phyloP scores from a whole-genome alignment of 2,329 filamentous ascomycete species.

The Septoria linicola region DNA sequence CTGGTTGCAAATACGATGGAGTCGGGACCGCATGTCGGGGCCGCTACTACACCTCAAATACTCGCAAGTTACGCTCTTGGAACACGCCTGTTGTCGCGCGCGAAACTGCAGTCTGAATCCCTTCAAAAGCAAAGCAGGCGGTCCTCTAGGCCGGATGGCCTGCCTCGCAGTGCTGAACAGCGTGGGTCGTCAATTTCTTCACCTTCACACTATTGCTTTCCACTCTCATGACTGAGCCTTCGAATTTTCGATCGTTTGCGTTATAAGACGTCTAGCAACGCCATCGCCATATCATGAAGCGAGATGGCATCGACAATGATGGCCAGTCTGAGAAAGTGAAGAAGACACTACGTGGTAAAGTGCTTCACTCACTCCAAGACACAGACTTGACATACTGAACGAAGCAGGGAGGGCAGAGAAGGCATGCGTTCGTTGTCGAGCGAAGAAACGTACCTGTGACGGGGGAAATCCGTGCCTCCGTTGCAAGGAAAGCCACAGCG shows the following conservation, averaged over 20 bases:
- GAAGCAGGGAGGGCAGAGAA: constrained; percentile 21
- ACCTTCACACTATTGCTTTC: too few species aligned
- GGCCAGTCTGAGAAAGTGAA: constrained; percentile 25
- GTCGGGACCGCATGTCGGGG: constrained; percentile 18
- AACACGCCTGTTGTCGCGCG: constrained; percentile 9
- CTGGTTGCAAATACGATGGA: constrained; percentile 5
- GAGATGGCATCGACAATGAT: constrained; percentile 16
- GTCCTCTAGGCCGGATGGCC: constrained; percentile 6
- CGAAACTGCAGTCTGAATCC: constrained; percentile 4
- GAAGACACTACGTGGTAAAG: constrained; percentile 20
- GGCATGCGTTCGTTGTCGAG: constrained; percentile 27
- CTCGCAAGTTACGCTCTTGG: constrained; percentile 11
- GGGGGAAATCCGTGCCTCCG: constrained; percentile 24
- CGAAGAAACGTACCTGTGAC: constrained; percentile 28
- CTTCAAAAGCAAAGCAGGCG: constrained; percentile 14
- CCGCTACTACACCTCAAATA: constrained; percentile 14
- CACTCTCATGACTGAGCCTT: too few species aligned
- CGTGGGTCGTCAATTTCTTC: neutral
- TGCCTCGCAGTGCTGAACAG: neutral
- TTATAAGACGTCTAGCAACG: neutral
- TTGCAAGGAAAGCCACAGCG: constrained; percentile 26
- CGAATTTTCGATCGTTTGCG: too few species aligned
- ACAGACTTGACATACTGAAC: neutral
- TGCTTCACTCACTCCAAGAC: neutral
- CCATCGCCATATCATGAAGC: constrained; percentile 17